A percentile compares a stretch with the other conserved stretches of the same genome.
phyloP scores from a whole-genome alignment of 176 grass and related monocot genomes.

The Aegilops longissima region DNA sequence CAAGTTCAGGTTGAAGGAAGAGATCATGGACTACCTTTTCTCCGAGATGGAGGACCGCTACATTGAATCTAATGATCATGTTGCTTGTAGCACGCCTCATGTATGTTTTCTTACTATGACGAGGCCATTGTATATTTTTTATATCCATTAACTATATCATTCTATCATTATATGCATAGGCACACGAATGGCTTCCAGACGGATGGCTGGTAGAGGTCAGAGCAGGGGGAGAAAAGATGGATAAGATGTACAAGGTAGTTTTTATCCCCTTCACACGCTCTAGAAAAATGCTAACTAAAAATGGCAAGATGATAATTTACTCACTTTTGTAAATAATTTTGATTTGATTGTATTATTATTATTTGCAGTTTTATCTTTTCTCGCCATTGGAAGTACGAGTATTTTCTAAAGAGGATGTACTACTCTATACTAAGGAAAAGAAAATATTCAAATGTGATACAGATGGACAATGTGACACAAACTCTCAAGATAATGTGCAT shows the following conservation, averaged over 20 bases:
- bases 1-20: constrained; percentile 21
- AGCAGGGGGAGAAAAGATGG: constrained; percentile 31
- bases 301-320: background rate
- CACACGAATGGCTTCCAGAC: background rate
- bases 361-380: constrained; percentile 38
- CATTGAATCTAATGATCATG: background rate
- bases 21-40: constrained; percentile 39
- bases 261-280: background rate
- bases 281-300: background rate
- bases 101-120: background rate
- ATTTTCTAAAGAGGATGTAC: constrained; percentile 40
- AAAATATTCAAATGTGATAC: constrained; percentile 5
- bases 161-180: background rate
- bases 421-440: constrained; percentile 24
- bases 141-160: background rate
- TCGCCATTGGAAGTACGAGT: background rate
- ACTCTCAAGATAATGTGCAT: constrained; percentile 8
- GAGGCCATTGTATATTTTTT: too few species aligned
- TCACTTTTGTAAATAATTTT: background rate
- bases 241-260: constrained; percentile 55
- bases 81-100: background rate
- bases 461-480: constrained; percentile 27
- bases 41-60: background rate
- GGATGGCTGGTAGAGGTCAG: constrained; percentile 47
- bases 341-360: background rate